phyloP scores from a whole-genome alignment of 257 asterid species.

The Fraxinus pennsylvanica region DNA sequence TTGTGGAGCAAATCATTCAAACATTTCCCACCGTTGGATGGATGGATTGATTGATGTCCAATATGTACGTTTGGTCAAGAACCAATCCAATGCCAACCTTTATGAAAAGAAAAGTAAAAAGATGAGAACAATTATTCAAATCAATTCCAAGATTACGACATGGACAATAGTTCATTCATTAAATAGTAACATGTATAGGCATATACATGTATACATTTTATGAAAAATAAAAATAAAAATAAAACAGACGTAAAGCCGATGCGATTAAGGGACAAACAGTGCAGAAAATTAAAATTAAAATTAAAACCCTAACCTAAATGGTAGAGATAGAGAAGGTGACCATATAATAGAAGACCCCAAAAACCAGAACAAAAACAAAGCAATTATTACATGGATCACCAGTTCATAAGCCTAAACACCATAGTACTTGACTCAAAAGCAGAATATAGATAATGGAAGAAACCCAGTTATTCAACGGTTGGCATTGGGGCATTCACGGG shows the following conservation, averaged over 20 bases:
- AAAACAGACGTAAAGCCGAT: not conserved
- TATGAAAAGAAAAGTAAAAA: not conserved
- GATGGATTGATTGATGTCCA: not conserved
- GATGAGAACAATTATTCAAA: not conserved
- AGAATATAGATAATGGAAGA: not conserved
- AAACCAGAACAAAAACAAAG: constrained; percentile 22
- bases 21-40: not conserved
- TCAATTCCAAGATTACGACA: not conserved
- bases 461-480: constrained; percentile 33
- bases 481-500: constrained; percentile 17
- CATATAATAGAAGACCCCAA: constrained; percentile 1
- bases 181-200: constrained; percentile 7
- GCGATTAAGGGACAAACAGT: not conserved
- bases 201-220: constrained; percentile 26
- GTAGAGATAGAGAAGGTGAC: constrained; percentile 20
- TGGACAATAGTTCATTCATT: constrained; percentile 15
- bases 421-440: constrained; percentile 14
- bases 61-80: not conserved
- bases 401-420: constrained; percentile 13
- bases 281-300: not conserved
- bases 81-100: not conserved
- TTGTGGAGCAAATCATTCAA: not conserved
- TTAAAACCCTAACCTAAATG: constrained; percentile 20
- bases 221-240: constrained; percentile 13
- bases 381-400: constrained; percentile 8